These are phyloP conservation scores for Erythrophleum fordii DNA, from an alignment of 306 rosid species.

Conservation along the genomic window DNA sequence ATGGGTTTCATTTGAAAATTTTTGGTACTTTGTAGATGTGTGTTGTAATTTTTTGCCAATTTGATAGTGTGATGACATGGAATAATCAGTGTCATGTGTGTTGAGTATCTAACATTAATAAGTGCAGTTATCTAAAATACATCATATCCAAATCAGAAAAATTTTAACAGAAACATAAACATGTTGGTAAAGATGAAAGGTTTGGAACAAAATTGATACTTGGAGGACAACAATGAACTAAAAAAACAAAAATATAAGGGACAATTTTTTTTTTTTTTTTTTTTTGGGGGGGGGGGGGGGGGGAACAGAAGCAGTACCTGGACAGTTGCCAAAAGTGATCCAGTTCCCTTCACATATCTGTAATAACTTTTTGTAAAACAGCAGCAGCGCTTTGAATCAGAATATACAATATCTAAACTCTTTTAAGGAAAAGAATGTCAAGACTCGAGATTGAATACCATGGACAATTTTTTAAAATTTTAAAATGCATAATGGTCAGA, in stretches of 20 bases:
- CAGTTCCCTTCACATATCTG: slow-evolving; percentile 95
- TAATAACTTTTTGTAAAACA: slow-evolving; percentile 94
- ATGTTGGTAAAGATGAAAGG: not conserved
- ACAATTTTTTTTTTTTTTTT: too few relatives aligned
- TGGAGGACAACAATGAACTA: not conserved
- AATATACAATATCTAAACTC: slow-evolving; percentile 76
- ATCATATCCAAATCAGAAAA: too few relatives aligned
- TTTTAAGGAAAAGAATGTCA: slow-evolving; percentile 46
- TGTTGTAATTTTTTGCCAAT: too few relatives aligned
- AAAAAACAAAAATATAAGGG: not conserved
- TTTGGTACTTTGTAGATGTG: too few relatives aligned
- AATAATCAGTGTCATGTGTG: too few relatives aligned
- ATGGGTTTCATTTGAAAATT: too few relatives aligned
- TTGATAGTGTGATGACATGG: too few relatives aligned
- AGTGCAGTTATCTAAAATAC: too few relatives aligned
- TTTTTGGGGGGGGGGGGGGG: too few relatives aligned
- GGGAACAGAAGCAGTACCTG: slow-evolving; percentile 65
- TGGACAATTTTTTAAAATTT: not conserved
- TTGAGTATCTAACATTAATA: too few relatives aligned
- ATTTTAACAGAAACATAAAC: too few relatives aligned
- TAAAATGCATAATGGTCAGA: slow-evolving; percentile 1
- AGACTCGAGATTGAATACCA: slow-evolving; percentile 16
- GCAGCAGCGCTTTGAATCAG: slow-evolving; percentile 93
- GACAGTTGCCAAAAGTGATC: slow-evolving; percentile 85
- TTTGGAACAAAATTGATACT: not conserved